These are phyloP conservation scores for Cystofilobasidium macerans DNA, from an alignment of 768 basidiomycete species.

Conservation along the genomic window DNA sequence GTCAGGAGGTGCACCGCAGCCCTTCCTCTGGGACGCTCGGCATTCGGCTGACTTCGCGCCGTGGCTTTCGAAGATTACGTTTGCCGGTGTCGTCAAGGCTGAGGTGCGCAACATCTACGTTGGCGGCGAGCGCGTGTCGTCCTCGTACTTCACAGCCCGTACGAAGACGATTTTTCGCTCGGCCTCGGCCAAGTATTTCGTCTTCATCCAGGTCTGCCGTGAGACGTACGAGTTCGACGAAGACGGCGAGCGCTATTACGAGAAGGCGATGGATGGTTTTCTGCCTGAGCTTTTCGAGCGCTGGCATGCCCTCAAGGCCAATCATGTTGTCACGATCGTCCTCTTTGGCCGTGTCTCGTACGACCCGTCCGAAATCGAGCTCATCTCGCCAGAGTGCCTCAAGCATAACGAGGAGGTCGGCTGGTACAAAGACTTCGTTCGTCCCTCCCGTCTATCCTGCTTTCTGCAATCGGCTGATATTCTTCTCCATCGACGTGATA, in stretches of 20 bases:
- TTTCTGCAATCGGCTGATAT: not conserved
- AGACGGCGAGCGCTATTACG: conserved; percentile 88
- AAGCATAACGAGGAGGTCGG: conserved; percentile 59
- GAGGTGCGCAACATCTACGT: conserved; percentile 72
- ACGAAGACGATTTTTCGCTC: conserved; percentile 85
- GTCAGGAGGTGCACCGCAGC: conserved; percentile 54
- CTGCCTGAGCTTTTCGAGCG: conserved; percentile 75
- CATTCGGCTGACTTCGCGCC: not conserved
- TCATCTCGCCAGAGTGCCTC: conserved; percentile 38
- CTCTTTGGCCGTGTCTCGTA: conserved; percentile 75
- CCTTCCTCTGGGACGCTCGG: not conserved
- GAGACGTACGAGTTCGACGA: conserved; percentile 96
- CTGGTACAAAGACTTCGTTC: conserved; percentile 66
- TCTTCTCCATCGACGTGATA: conserved; percentile 33
- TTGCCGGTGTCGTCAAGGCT: conserved; percentile 65
- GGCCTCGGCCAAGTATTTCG: conserved; percentile 61
- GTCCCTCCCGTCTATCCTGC: not conserved
- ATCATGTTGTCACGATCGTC: conserved; percentile 87
- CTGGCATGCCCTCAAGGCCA: conserved; percentile 74
- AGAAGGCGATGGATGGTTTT: conserved; percentile 84
- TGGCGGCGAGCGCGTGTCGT: conserved; percentile 58
- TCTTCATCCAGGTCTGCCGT: conserved; percentile 91
- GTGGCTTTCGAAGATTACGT: conserved; percentile 39
- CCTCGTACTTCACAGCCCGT: conserved; percentile 64
- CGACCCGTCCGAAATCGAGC: conserved; percentile 29